A percentile compares a stretch with the other conserved stretches of the same genome.
Conservation (phyloP, 352 stramenopile species). For the Bremia lactucae region DNA sequence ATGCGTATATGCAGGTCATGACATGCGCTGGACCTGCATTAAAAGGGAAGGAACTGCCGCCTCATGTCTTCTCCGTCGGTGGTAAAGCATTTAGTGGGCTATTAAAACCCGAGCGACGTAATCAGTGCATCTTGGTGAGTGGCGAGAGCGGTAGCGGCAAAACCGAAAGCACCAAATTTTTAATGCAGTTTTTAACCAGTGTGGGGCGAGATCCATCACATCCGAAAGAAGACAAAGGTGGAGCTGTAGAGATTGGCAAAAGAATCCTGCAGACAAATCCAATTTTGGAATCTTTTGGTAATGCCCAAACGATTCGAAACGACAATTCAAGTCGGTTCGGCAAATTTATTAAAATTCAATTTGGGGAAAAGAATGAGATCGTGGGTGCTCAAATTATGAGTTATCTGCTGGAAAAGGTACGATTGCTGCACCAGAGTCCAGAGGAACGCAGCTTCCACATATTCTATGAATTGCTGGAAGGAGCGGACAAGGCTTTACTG, state of each 20-base stretch:
- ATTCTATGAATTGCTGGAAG: constrained; percentile 92
- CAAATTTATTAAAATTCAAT: constrained; percentile 95
- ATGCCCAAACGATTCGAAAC: constrained; percentile 93
- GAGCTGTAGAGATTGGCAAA: constrained; percentile 62
- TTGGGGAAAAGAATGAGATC: constrained; percentile 68
- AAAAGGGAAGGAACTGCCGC: constrained; percentile 23
- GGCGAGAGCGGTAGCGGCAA: constrained; percentile 91
- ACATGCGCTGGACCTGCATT: constrained; percentile 1
- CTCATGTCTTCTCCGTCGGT: constrained; percentile 88
- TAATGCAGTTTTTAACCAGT: constrained; percentile 93
- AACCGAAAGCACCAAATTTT: constrained; percentile 94
- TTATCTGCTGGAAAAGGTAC: constrained; percentile 96
- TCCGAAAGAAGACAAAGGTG: constrained; percentile 12
- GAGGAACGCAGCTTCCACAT: constrained; percentile 93
- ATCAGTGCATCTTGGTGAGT: constrained; percentile 90
- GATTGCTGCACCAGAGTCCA: constrained; percentile 87
- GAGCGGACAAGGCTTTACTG: constrained; percentile 49
- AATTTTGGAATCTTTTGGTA: constrained; percentile 96
- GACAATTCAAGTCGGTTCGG: constrained; percentile 94
- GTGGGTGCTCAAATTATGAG: constrained; percentile 90
- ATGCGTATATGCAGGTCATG: constrained; percentile 56
- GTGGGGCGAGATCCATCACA: constrained; percentile 41
- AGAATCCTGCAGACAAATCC: constrained; percentile 94
- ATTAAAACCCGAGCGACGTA: constrained; percentile 40
- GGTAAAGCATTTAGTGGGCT: constrained; percentile 76